These are phyloP conservation scores for Pharus latifolius DNA, from an alignment of 176 grass and related monocot genomes.

Conservation along the genomic window DNA sequence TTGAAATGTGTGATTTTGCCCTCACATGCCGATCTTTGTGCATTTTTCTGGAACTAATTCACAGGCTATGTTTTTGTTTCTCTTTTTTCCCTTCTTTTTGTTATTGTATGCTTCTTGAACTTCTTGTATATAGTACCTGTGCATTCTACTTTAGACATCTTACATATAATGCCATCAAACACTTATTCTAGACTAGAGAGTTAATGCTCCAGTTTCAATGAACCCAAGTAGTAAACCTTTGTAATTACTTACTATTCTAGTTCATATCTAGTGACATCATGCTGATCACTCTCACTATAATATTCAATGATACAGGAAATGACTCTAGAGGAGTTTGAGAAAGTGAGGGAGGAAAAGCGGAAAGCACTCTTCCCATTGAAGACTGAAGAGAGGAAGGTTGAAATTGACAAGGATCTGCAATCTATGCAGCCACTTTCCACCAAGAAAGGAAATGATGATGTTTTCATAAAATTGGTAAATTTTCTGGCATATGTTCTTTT, in stretches of 20 bases:
- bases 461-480: slow-evolving; percentile 86
- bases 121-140: background rate
- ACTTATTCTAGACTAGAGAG: background rate
- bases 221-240: background rate
- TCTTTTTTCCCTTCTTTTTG: background rate
- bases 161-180: too few relatives aligned
- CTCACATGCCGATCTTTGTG: too few relatives aligned
- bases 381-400: slow-evolving; percentile 71
- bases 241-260: background rate
- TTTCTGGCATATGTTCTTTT: background rate
- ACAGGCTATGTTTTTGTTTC: background rate
- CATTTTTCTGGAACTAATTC: background rate
- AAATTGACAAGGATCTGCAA: slow-evolving; percentile 82
- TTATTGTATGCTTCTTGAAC: background rate
- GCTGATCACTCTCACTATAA: background rate
- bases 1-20: too few relatives aligned
- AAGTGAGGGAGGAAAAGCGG: slow-evolving; percentile 69
- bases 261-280: background rate
- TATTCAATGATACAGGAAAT: slow-evolving; percentile 56
- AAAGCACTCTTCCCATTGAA: slow-evolving; percentile 69
- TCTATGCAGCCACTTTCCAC: slow-evolving; percentile 58
- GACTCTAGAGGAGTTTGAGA: slow-evolving; percentile 90
- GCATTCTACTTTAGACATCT: too few relatives aligned
- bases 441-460: slow-evolving; percentile 55
- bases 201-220: background rate